Conservation (phyloP, 768 basidiomycete genomes). For the Pholiota microspora region DNA sequence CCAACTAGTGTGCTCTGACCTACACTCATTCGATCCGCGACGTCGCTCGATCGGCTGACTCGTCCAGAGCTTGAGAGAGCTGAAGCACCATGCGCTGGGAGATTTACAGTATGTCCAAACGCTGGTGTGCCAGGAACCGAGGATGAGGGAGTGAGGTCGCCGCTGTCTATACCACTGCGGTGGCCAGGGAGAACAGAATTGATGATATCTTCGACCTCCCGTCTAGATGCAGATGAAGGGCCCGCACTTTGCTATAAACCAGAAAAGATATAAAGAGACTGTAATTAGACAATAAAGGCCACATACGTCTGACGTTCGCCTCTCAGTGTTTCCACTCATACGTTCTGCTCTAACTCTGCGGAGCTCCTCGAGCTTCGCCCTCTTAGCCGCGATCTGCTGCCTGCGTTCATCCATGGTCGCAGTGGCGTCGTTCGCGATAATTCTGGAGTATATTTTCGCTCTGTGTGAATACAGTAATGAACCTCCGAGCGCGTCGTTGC, state of each 20-base stretch:
- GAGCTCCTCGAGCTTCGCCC: constrained; percentile 82
- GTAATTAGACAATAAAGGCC: background rate
- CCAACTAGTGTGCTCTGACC: constrained; percentile 43
- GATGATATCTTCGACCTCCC: constrained; percentile 73
- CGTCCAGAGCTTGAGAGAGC: constrained; percentile 55
- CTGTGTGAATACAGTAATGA: background rate
- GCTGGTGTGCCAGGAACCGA: constrained; percentile 74
- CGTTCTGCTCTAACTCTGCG: constrained; percentile 74
- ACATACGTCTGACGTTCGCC: constrained; percentile 37
- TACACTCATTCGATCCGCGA: constrained; percentile 34
- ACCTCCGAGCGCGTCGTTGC: background rate
- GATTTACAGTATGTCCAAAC: constrained; percentile 32
- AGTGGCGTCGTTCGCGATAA: background rate
- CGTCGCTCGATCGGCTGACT: constrained; percentile 69
- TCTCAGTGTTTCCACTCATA: constrained; percentile 51
- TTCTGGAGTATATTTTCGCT: background rate
- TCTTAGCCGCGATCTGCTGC: constrained; percentile 90
- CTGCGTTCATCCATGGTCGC: constrained; percentile 63
- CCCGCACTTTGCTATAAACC: constrained; percentile 8
- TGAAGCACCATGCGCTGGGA: constrained; percentile 33
- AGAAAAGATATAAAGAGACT: background rate
- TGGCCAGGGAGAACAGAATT: constrained; percentile 58
- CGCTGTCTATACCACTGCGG: constrained; percentile 49
- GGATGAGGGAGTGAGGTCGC: constrained; percentile 66
- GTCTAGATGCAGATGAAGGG: constrained; percentile 36